Percentiles rank a stretch among this genome's conserved stretches.
These are phyloP conservation scores for Comarum palustre DNA, from an alignment of 306 rosid species.

Conservation along the genomic window DNA sequence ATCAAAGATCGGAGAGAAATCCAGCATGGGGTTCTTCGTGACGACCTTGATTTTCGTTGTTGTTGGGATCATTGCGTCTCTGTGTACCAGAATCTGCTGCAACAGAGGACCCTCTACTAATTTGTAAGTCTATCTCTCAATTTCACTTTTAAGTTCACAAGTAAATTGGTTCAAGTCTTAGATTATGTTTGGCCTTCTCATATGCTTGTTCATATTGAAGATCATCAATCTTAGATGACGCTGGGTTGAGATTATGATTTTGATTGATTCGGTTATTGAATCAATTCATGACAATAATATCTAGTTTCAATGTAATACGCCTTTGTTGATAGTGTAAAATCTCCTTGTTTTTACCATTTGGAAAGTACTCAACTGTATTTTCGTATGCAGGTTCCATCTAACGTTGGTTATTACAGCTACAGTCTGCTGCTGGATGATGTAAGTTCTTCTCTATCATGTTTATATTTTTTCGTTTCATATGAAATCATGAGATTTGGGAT, in stretches of 20 bases:
- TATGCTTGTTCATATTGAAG: not conserved
- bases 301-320: not conserved
- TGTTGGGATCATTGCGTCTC: conserved; percentile 68
- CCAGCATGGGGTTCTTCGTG: conserved; percentile 72
- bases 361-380: conserved; percentile 24
- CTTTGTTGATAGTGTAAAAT: not conserved
- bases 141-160: not conserved
- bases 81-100: conserved; percentile 78
- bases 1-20: conserved; percentile 42
- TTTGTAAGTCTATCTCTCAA: conserved; percentile 39
- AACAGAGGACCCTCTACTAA: conserved; percentile 77
- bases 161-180: not conserved
- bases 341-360: conserved; percentile 8
- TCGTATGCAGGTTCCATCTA: conserved; percentile 56
- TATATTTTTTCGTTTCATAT: not conserved
- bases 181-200: not conserved
- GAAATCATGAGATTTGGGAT: not conserved
- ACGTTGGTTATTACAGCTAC: conserved; percentile 81
- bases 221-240: not conserved
- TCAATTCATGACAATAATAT: not conserved
- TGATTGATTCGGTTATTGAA: not conserved
- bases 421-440: conserved; percentile 92
- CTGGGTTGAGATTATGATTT: not conserved
- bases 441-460: conserved; percentile 34
- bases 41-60: conserved; percentile 65